Conservation (phyloP, 805 yeast species). For the Blastobotrys americana region DNA sequence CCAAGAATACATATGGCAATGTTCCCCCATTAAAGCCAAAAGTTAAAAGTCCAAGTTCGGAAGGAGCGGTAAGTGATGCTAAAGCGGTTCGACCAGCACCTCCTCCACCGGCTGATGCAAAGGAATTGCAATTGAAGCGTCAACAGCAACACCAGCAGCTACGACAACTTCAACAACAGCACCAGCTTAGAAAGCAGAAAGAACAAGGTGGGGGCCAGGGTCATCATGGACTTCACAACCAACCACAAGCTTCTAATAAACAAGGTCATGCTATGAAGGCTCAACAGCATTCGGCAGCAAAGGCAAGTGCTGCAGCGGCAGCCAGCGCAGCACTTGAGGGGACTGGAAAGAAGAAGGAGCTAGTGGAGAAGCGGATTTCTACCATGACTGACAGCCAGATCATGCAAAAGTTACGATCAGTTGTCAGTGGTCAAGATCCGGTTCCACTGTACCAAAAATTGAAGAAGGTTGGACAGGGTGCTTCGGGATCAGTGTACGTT, state of each 20-base stretch:
- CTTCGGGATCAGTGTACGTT: constrained; percentile 93
- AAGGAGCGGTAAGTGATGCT: no score
- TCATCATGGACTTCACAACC: background rate
- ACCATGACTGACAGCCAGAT: constrained; percentile 82
- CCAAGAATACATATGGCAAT: no score
- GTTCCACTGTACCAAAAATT: constrained; percentile 48
- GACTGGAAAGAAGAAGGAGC: constrained; percentile 29
- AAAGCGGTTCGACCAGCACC: constrained; percentile 3
- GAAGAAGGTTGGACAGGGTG: constrained; percentile 94
- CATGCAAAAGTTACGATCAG: constrained; percentile 70
- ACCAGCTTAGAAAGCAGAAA: constrained; percentile 5
- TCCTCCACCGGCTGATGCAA: constrained; percentile 4
- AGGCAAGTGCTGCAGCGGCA: constrained; percentile 40
- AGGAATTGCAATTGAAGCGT: constrained; percentile 1
- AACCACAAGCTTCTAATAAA: constrained; percentile 2
- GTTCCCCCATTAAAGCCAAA: no score
- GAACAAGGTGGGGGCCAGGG: background rate
- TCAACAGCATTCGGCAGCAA: constrained; percentile 8
- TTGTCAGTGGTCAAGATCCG: constrained; percentile 83
- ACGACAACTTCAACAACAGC: constrained; percentile 5
- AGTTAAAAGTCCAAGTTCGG: no score
- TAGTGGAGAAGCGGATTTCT: constrained; percentile 49
- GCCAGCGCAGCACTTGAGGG: constrained; percentile 23
- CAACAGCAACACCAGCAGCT: constrained; percentile 8
- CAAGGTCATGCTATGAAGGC: background rate